Evolutionary conservation across 2,329 filamentous ascomycete genomes (phyloP).

Genomic region (Apiospora rasikravindrae): DNA sequence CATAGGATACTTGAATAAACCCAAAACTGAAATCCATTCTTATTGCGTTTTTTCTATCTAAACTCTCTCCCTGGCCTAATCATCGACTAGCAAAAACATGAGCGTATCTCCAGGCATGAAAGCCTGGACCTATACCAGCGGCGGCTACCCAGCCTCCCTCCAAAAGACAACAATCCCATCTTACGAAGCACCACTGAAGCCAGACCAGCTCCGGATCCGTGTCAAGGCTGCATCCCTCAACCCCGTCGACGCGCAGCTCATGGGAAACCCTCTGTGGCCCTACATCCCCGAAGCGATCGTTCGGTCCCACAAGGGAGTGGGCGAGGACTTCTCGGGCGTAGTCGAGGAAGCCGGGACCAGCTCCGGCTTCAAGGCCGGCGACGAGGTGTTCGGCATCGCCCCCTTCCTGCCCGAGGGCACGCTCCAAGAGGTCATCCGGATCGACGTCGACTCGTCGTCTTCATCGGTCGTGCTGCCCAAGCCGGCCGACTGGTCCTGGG

Average conservation of each 20-base stretch:
- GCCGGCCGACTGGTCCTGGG: constrained; percentile 25
- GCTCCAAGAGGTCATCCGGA: constrained; percentile 22
- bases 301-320: constrained; percentile 24
- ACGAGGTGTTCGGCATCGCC: constrained; percentile 27
- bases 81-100: not conserved
- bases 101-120: constrained; percentile 9
- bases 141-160: constrained; percentile 22
- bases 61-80: too few relatives aligned
- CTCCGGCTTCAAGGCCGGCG: constrained; percentile 23
- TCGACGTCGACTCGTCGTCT: constrained; percentile 19
- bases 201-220: constrained; percentile 25
- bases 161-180: constrained; percentile 2
- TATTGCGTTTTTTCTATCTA: too few relatives aligned
- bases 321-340: constrained; percentile 26
- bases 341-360: constrained; percentile 25
- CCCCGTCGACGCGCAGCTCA: constrained; percentile 29
- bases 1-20: too few relatives aligned
- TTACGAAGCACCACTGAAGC: constrained; percentile 8
- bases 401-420: constrained; percentile 23
- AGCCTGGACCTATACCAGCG: constrained; percentile 24
- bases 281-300: constrained; percentile 20
- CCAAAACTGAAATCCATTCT: too few relatives aligned
- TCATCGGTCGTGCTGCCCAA: constrained; percentile 26
- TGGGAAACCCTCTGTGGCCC: constrained; percentile 23
- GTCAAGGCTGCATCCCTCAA: constrained; percentile 28